These are phyloP conservation scores for Trichoderma sp. DNA, from an alignment of 2,329 filamentous ascomycete species.

Conservation along the genomic window DNA sequence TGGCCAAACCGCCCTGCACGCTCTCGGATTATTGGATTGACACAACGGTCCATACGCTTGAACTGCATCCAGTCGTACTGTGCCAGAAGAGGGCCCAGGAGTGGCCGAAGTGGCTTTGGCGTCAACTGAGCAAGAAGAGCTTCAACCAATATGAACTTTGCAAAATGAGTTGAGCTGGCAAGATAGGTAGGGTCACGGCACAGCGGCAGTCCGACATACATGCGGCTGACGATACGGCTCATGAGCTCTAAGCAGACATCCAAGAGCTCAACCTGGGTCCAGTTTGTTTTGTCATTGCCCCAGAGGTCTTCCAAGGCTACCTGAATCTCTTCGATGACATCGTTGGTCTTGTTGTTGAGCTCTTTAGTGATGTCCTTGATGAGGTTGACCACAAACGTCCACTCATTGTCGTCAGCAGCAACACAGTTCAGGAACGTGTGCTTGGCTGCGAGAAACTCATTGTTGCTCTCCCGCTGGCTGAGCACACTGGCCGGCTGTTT, in stretches of 20 bases:
- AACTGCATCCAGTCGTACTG: conserved; percentile 7
- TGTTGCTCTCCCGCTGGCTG: conserved; percentile 7
- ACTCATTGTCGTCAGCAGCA: not conserved
- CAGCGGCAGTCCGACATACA: not conserved
- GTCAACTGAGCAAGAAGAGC: not conserved
- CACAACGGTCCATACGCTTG: not conserved
- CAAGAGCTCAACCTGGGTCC: conserved; percentile 1
- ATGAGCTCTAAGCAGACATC: not conserved
- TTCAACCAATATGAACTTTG: conserved; percentile 1
- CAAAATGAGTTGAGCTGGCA: not conserved
- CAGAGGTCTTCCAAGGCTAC: not conserved
- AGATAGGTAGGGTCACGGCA: not conserved
- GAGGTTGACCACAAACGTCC: not conserved
- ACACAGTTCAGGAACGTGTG: conserved; percentile 7
- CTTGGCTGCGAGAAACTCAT: conserved; percentile 6
- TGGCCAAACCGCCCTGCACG: not conserved
- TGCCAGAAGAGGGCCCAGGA: not conserved
- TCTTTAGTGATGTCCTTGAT: not conserved
- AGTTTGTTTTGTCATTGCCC: not conserved
- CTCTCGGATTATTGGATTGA: not conserved
- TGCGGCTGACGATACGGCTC: not conserved
- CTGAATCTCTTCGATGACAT: not conserved
- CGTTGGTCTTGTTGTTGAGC: not conserved
- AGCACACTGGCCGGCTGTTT: not conserved
- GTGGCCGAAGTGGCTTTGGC: not conserved